Base-by-base conservation (phyloP, 1,139 yeast species). In the Waltiozyma solani region DNA sequence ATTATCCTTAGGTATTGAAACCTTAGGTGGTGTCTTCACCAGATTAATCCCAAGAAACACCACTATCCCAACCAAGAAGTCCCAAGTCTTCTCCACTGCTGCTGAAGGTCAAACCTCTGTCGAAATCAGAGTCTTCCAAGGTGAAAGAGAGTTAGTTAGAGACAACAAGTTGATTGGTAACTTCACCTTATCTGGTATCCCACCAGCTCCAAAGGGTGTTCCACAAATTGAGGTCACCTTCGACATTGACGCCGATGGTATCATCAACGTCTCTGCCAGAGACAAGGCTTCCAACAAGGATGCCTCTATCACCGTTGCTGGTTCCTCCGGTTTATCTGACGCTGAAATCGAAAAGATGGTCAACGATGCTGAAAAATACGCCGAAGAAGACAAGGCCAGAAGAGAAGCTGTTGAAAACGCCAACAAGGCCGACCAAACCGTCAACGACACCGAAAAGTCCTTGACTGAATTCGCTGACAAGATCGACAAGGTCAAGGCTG, bases 361-460 rank as follows among this genome's bases (percentile, higher is more conserved):
- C 12, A 66, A 67, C 34, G 83, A 78, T 37, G 68, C 54, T 34
- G 54, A 50, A 44, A 39, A 44, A 33, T 48, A 45, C 40, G 53
- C 52, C 33, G 54, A 49, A 34, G 37, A 39, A 26, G 56, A 52
- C 42, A 50, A 46, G 37, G 91, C 91, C 51, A 63, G 67, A 51
- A 81, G 84, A 66, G 95, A 86, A 71, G 75, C 95, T 44, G 89
- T 91, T 62, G 97, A 91, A 73, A 69, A 74, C 56, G 95, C 96
- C 59, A 91, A 91, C 87, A 86, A 86, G 66, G 96, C 96, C 51
- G 97, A 91, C 67, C 89, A 85, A 67, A 79, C 89, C 64, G 85
- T 93, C 67, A 85, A 85, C 68, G 97, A 89, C 68, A 89, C 96
- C 56, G 97, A 91, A 73, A 74, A 76, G 71, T 87, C 96, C 41